These are phyloP conservation scores for Penicillium sp. DNA, from an alignment of 2,329 filamentous ascomycete genomes.

Conservation along the genomic window DNA sequence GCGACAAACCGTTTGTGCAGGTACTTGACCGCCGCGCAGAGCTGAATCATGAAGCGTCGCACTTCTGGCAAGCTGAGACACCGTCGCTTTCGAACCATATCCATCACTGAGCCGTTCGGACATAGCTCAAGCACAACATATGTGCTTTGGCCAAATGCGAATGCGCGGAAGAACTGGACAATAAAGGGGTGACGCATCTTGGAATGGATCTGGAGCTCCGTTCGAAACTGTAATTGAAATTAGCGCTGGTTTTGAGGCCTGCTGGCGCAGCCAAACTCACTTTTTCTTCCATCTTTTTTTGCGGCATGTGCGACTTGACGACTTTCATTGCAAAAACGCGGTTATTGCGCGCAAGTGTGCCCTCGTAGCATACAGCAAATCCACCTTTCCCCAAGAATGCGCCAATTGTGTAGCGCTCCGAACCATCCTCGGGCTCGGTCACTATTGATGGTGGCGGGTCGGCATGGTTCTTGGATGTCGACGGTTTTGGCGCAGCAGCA, in stretches of 20 bases:
- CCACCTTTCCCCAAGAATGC: slow-evolving; percentile 48
- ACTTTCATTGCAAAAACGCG: slow-evolving; percentile 49
- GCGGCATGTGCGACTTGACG: slow-evolving; percentile 47
- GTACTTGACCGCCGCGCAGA: slow-evolving; percentile 95
- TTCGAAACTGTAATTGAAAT: slow-evolving; percentile 55
- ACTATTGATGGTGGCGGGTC: slow-evolving; percentile 44
- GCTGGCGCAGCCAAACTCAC: slow-evolving; percentile 22
- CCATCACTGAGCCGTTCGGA: slow-evolving; percentile 92
- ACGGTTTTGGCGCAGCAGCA: slow-evolving; percentile 30
- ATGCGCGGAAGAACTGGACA: slow-evolving; percentile 90
- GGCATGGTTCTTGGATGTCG: slow-evolving; percentile 43
- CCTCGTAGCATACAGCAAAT: slow-evolving; percentile 50
- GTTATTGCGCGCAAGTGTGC: slow-evolving; percentile 41
- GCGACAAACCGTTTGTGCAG: slow-evolving; percentile 95
- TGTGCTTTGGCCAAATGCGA: slow-evolving; percentile 81
- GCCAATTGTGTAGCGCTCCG: slow-evolving; percentile 46
- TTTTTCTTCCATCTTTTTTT: slow-evolving; percentile 52
- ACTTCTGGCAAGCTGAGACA: slow-evolving; percentile 91
- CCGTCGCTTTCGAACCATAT: slow-evolving; percentile 91
- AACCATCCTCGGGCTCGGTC: slow-evolving; percentile 42
- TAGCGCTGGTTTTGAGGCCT: background rate
- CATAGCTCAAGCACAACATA: slow-evolving; percentile 94
- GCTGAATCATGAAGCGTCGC: slow-evolving; percentile 87
- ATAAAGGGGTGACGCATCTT: slow-evolving; percentile 96
- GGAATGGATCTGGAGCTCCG: slow-evolving; percentile 93